phyloP scores from a whole-genome alignment of 2,329 filamentous ascomycete species.

The Hymenotorrendiella dingleyae region DNA sequence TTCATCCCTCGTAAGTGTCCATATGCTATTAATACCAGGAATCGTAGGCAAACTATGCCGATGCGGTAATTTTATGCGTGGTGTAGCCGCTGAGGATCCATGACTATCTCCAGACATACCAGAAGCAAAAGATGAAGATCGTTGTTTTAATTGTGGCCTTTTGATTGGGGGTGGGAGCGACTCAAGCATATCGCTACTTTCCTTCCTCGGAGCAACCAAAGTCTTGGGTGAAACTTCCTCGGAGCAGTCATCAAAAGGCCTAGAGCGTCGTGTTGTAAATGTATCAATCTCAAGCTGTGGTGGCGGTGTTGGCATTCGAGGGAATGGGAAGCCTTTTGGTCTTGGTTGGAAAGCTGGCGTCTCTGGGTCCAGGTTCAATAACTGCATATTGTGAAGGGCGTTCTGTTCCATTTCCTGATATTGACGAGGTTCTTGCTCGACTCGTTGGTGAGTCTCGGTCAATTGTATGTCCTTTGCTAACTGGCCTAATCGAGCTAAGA shows the following conservation, averaged over 20 bases:
- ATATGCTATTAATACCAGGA: conserved; percentile 2
- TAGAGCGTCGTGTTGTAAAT: too few relatives aligned
- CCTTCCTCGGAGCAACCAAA: too few relatives aligned
- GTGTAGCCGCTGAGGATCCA: background rate
- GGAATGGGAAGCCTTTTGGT: background rate
- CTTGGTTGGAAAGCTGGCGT: conserved; percentile 2
- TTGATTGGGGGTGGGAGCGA: background rate
- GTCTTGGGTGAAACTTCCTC: too few relatives aligned
- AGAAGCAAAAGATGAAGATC: conserved; percentile 7
- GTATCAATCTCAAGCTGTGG: too few relatives aligned
- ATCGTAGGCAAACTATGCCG: conserved; percentile 4
- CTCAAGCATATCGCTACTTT: too few relatives aligned
- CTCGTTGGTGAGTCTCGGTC: conserved; percentile 35
- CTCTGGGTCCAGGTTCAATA: conserved; percentile 1
- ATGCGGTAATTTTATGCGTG: background rate
- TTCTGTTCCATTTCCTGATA: background rate
- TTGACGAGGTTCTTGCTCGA: conserved; percentile 21
- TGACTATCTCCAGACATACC: too few relatives aligned
- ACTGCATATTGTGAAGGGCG: background rate
- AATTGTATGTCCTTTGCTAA: conserved; percentile 44
- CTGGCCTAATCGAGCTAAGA: conserved; percentile 43
- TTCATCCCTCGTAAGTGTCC: background rate
- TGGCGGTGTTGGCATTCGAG: background rate
- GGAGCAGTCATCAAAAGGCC: too few relatives aligned
- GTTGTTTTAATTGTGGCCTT: background rate